Percentiles rank a stretch among this genome's conserved stretches.
These are phyloP conservation scores for Macadamia tetraphylla DNA, from an alignment of 164 flowering plant genomes.

Conservation along the genomic window DNA sequence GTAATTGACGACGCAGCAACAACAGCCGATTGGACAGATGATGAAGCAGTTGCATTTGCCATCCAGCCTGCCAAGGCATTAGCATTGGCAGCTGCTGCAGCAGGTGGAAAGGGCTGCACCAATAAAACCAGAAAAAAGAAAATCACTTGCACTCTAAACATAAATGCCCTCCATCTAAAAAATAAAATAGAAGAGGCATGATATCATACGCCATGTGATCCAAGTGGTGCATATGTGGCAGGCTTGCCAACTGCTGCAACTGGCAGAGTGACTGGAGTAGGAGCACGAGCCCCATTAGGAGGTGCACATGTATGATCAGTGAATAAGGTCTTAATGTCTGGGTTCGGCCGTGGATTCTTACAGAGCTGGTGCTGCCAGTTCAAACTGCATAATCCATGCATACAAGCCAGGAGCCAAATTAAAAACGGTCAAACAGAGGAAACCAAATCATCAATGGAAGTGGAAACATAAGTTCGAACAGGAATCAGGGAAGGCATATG, in stretches of 20 bases:
- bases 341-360: conserved; percentile 86
- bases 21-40: conserved; percentile 81
- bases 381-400: conserved; percentile 45
- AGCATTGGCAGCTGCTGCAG: conserved; percentile 43
- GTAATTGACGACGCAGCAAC: conserved; percentile 73
- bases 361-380: conserved; percentile 98
- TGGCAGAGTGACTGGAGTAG: conserved; percentile 68
- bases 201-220: conserved; percentile 67
- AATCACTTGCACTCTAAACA: neutral
- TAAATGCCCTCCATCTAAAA: neutral
- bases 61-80: conserved; percentile 87
- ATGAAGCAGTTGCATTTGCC: conserved; percentile 78
- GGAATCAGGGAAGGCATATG: neutral
- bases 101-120: conserved; percentile 66
- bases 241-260: conserved; percentile 68
- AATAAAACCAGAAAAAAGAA: neutral
- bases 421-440: neutral
- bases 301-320: conserved; percentile 76
- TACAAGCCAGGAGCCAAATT: conserved; percentile 6
- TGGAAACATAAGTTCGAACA: neutral
- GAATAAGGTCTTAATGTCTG: conserved; percentile 91
- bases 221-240: conserved; percentile 54
- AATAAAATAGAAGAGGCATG: conserved; percentile 7
- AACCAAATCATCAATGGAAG: neutral
- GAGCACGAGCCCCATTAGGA: conserved; percentile 73